Percentiles rank a stretch among this genome's conserved stretches.
These are phyloP conservation scores for Anisogramma anomala DNA, from an alignment of 2,329 filamentous ascomycete species.

Conservation along the genomic window DNA sequence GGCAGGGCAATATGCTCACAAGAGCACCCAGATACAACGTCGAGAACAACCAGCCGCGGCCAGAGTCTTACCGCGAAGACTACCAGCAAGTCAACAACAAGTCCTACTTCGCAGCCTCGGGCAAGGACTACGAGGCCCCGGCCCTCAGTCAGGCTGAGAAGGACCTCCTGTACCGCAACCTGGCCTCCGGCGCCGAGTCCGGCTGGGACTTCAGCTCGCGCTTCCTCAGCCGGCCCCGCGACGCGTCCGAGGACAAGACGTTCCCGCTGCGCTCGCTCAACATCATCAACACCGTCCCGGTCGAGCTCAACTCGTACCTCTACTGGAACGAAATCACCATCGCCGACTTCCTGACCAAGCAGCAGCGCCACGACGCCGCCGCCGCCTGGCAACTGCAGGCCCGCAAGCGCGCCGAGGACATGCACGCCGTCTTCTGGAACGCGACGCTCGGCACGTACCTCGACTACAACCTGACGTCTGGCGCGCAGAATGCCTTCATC, in stretches of 20 bases:
- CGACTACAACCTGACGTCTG: conserved; percentile 55
- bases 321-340: conserved; percentile 55
- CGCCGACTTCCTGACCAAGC: conserved; percentile 40
- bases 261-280: conserved; percentile 57
- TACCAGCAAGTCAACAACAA: conserved; percentile 52
- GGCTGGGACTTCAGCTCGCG: conserved; percentile 54
- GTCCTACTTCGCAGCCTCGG: conserved; percentile 48
- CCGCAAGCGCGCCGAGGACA: conserved; percentile 44
- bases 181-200: conserved; percentile 54
- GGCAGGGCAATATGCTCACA: not conserved
- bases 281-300: conserved; percentile 44
- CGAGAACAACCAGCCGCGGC: conserved; percentile 52
- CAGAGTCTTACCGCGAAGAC: conserved; percentile 57
- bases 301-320: conserved; percentile 58
- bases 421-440: conserved; percentile 55
- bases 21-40: conserved; percentile 39
- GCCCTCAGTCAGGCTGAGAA: conserved; percentile 35
- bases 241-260: conserved; percentile 48
- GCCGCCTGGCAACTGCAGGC: conserved; percentile 39
- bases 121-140: conserved; percentile 47
- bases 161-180: conserved; percentile 44
- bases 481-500: conserved; percentile 42
- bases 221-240: conserved; percentile 45
- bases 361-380: conserved; percentile 34
- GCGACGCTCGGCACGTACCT: conserved; percentile 51